Base-by-base conservation (phyloP, 1,139 yeast genomes). In the Eremothecium sinecaudum region DNA sequence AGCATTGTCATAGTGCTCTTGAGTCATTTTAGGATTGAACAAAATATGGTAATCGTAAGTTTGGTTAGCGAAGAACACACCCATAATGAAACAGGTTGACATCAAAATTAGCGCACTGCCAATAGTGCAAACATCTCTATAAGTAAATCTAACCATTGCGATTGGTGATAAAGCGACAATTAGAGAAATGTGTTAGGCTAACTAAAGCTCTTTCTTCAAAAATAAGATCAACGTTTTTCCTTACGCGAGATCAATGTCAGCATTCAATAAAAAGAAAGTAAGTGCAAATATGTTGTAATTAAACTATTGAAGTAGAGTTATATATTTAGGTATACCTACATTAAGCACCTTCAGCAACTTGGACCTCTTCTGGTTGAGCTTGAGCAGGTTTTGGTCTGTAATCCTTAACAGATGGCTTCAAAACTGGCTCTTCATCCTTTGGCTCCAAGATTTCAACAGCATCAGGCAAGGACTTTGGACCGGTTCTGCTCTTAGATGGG, bases 381-480 rank as follows among this genome's bases (percentile, higher is more conserved):
- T 53, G 64, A 42, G 56, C 61, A 11, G 3, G n/a, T 15, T 27
- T 26, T 51, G 66, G 67, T 66, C 71, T 71, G 78, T 77, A 77
- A 63, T 74, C 74, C 65, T 73, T 76, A 63, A 82, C 95, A 54
- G 75, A 67, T 66, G 96, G 95, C 63, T 82, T 87, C 58, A 79
- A 75, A 59, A 83, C 68, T 58, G 74, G 79, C 60, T 79, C 87
- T 63, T 90, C 98, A 61, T 87, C 97, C 82, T 90, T 90, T 67
- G 97, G 96, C 68, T 87, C 96, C 61, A 78, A 69, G 64, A 90
- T 82, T 69, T 78, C 74, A 66, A 83, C 97, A 66, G 81, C 86
- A 70, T 90, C 99, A 64, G 99, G 99, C 65, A 90, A 79, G 41
- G 77, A 67, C 68, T 70, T 87, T 71, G 95, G 92, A 70, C 98